Base-by-base conservation (phyloP, 495 filamentous ascomycete species). In the Amphirosellinia nigrospora region DNA sequence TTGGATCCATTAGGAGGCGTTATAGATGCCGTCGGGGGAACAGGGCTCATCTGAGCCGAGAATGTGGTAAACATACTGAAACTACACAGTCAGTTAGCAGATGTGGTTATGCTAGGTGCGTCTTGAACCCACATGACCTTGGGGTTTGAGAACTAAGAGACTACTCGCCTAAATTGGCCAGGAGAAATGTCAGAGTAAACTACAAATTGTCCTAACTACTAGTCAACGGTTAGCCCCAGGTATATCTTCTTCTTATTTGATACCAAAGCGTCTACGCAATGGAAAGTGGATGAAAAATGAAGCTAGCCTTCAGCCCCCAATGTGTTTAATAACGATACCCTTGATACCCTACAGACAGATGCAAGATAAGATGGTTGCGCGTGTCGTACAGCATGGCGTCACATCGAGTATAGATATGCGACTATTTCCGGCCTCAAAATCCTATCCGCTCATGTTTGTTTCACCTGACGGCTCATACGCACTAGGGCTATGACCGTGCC, bases 41-140 rank as follows among this genome's bases (percentile, higher is more conserved):
- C 66, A 32, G 66, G 52, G 52, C 50, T 68, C 66, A 68, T 60
- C 52, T 68, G 55, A 61, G 66, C 55, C 11, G 41, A 61, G 19
- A 68, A 68, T 34, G 53, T 60, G 38, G 66, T 61, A 48, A 61
- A 61, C 41, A 68, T 68, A 45, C 10, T 52, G 48, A 28, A 52
- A 52, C 23, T 28, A 52, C 19, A 9, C 48, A 52, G 19, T 28
- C 11, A 26, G 48, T 28, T 26, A 52, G 48, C 23, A 52, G 11
- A 52, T 52, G 28, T 52, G 9, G 23, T 28, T 11, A 52, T 26
- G 23, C 48, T 28, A 11, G 48, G 48, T 21, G 48, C 3, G n/a
- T 52, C 11, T 28, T 28, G 23, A 52, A 23, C 23, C 48, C 23
- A 52, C 48, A 28, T 28, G 21, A 28, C 23, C 23, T 26, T 52